phyloP scores from a whole-genome alignment of 257 asterid species.

The Penstemon newberryi region DNA sequence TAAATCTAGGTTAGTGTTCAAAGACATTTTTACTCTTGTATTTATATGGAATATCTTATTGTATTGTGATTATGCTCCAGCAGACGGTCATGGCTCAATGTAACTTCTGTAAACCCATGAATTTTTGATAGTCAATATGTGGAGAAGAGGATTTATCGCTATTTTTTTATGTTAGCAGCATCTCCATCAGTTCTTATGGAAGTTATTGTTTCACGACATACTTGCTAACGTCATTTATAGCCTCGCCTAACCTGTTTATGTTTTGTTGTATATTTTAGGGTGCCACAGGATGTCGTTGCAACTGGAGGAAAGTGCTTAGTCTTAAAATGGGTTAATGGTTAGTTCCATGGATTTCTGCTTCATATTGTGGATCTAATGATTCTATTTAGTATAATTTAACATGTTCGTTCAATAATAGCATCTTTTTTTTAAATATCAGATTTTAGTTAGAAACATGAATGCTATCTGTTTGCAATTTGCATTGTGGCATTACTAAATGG shows the following conservation, averaged over 20 bases:
- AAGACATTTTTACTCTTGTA: too few relatives aligned
- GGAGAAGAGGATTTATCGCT: too few relatives aligned
- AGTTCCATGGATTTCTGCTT: slow-evolving; percentile 30
- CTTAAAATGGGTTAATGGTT: slow-evolving; percentile 91
- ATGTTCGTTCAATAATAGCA: not conserved
- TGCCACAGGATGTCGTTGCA: slow-evolving; percentile 90
- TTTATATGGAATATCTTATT: too few relatives aligned
- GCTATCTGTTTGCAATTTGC: not conserved
- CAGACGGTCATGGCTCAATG: not conserved
- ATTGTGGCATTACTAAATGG: not conserved
- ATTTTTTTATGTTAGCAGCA: not conserved
- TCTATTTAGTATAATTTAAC: not conserved
- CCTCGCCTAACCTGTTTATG: slow-evolving; percentile 10
- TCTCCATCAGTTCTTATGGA: not conserved
- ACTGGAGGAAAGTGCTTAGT: slow-evolving; percentile 85
- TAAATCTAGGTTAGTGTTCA: too few relatives aligned
- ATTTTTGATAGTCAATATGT: too few relatives aligned
- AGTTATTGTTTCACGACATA: not conserved
- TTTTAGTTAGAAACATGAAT: not conserved
- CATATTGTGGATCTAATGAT: not conserved
- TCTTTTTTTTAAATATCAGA: not conserved
- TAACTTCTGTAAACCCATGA: too few relatives aligned
- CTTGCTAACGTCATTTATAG: not conserved
- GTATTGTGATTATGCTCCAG: not conserved
- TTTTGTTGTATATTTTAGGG: slow-evolving; percentile 45